Percentiles rank a stretch among this genome's conserved stretches.
Evolutionary conservation across 352 stramenopile genomes (phyloP).

Genomic region (Globisporangium apiculatum): DNA sequence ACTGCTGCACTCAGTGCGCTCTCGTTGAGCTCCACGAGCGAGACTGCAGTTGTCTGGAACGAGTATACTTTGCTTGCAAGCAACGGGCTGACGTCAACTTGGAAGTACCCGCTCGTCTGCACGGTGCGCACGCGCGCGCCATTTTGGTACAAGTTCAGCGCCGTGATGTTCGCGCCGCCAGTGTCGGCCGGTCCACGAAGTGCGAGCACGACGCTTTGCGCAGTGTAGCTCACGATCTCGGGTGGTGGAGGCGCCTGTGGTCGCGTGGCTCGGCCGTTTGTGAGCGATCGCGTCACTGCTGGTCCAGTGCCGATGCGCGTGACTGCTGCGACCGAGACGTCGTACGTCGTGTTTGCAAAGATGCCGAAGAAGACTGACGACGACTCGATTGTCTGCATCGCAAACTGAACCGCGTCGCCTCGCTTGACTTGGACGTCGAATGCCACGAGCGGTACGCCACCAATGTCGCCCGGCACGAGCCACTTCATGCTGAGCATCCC

Average conservation of each 20-base stretch:
- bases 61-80: slow-evolving; percentile 22
- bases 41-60: slow-evolving; percentile 26
- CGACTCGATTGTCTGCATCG: neutral
- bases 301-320: slow-evolving; percentile 23
- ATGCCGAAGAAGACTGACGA: slow-evolving; percentile 19
- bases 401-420: neutral
- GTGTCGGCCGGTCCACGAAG: slow-evolving; percentile 31
- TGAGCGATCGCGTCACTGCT: slow-evolving; percentile 5
- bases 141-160: slow-evolving; percentile 37
- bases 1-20: slow-evolving; percentile 23
- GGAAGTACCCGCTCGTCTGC: slow-evolving; percentile 10
- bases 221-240: slow-evolving; percentile 11
- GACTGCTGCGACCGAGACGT: slow-evolving; percentile 14
- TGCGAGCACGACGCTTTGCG: slow-evolving; percentile 27
- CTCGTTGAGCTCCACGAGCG: slow-evolving; percentile 19
- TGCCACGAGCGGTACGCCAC: slow-evolving; percentile 23
- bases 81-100: slow-evolving; percentile 21
- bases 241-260: slow-evolving; percentile 22
- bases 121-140: slow-evolving; percentile 18
- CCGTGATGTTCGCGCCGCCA: slow-evolving; percentile 28
- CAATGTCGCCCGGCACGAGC: slow-evolving; percentile 23
- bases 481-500: slow-evolving; percentile 27
- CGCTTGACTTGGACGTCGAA: slow-evolving; percentile 11
- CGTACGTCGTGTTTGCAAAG: slow-evolving; percentile 22
- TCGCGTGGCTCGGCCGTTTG: slow-evolving; percentile 19